These are phyloP conservation scores for Vicia villosa DNA, from an alignment of 306 rosid genomes.

Conservation along the genomic window DNA sequence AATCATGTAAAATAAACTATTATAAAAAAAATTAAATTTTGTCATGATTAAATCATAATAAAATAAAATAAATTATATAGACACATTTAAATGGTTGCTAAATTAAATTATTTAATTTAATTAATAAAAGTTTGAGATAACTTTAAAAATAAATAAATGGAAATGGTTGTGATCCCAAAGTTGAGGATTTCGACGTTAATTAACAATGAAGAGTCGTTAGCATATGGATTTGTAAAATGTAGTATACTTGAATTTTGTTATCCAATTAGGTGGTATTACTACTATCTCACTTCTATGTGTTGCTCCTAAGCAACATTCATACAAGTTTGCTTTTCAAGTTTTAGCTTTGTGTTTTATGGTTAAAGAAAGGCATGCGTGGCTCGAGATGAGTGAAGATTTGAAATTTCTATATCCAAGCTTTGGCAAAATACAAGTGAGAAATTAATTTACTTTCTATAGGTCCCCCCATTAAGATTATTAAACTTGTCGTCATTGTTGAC, in stretches of 20 bases:
- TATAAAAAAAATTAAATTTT: too few relatives aligned
- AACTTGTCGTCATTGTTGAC: not conserved
- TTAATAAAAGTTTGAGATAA: too few relatives aligned
- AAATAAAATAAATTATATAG: not conserved
- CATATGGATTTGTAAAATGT: constrained; percentile 56
- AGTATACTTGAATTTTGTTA: constrained; percentile 49
- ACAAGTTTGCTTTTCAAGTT: not conserved
- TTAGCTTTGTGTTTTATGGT: constrained; percentile 40
- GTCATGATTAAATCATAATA: not conserved
- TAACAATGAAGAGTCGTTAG: constrained; percentile 51
- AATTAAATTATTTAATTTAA: too few relatives aligned
- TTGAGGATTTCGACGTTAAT: constrained; percentile 54
- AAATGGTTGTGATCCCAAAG: constrained; percentile 73
- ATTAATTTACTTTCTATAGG: constrained; percentile 15
- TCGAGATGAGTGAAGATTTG: constrained; percentile 64
- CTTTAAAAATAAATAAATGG: not conserved
- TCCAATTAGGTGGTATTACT: constrained; percentile 54
- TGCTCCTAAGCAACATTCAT: constrained; percentile 45
- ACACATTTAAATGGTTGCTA: too few relatives aligned
- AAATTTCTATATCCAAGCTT: constrained; percentile 15
- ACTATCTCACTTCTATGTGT: constrained; percentile 41
- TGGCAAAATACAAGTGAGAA: not conserved
- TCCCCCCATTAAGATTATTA: not conserved
- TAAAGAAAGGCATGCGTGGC: constrained; percentile 64
- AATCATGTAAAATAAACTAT: too few relatives aligned